A percentile compares a stretch with the other conserved stretches of the same genome.
phyloP scores from a whole-genome alignment of 2,329 filamentous ascomycete species.

The Emergomyces africanus region DNA sequence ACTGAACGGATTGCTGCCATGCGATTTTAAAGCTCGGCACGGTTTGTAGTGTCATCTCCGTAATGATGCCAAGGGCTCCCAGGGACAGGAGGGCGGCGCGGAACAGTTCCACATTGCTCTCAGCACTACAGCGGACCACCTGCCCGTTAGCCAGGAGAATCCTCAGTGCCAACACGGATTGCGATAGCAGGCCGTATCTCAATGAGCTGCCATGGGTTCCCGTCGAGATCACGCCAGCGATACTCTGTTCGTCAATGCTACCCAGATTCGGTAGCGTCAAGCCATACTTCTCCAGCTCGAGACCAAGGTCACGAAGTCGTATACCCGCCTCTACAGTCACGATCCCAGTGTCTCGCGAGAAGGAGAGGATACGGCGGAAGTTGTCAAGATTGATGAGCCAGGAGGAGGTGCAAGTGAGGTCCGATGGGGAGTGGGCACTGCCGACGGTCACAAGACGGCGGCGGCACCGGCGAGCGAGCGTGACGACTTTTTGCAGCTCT shows the following conservation, averaged over 20 bases:
- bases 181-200: conserved; percentile 69
- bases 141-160: conserved; percentile 73
- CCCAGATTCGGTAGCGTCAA: conserved; percentile 85
- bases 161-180: conserved; percentile 59
- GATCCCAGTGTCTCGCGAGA: conserved; percentile 52
- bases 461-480: conserved; percentile 66
- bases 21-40: conserved; percentile 69
- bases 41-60: conserved; percentile 74
- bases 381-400: conserved; percentile 93
- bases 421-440: conserved; percentile 81
- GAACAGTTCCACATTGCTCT: conserved; percentile 66
- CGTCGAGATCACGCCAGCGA: conserved; percentile 84
- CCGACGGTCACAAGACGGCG: conserved; percentile 77
- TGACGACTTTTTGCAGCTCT: conserved; percentile 75
- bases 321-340: conserved; percentile 83
- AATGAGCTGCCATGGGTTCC: conserved; percentile 87
- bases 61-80: conserved; percentile 81
- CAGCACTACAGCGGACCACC: conserved; percentile 54
- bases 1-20: conserved; percentile 70
- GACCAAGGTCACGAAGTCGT: conserved; percentile 60
- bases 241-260: conserved; percentile 88
- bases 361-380: conserved; percentile 57
- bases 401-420: conserved; percentile 81
- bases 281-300: conserved; percentile 57
- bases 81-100: conserved; percentile 76